A percentile compares a stretch with the other conserved stretches of the same genome.
These are phyloP conservation scores for Xylaria sp. DNA, from an alignment of 2,329 filamentous ascomycete species.

Conservation along the genomic window DNA sequence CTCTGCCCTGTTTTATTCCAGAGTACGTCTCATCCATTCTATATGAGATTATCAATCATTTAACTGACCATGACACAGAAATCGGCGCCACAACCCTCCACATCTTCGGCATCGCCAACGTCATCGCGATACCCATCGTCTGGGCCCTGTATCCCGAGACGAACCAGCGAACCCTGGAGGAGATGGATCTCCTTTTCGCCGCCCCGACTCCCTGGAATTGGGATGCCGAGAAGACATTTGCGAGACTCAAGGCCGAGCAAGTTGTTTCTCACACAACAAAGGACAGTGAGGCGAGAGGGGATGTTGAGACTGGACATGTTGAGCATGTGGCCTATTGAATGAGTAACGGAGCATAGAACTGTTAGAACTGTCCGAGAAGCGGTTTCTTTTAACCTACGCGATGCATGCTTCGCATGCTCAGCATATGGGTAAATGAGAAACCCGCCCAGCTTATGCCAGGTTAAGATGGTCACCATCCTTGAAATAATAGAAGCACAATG, in stretches of 20 bases:
- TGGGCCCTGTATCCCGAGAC: constrained; percentile 72
- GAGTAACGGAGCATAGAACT: not conserved
- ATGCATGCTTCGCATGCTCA: too few relatives aligned
- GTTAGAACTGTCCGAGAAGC: not conserved
- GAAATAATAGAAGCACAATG: too few relatives aligned
- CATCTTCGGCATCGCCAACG: constrained; percentile 65
- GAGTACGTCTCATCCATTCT: constrained; percentile 18
- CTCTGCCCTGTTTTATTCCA: constrained; percentile 29
- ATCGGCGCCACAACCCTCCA: constrained; percentile 68
- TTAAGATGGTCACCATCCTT: too few relatives aligned
- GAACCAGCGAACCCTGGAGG: constrained; percentile 67
- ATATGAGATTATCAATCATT: not conserved
- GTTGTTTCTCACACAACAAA: constrained; percentile 30
- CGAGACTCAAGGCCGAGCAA: constrained; percentile 54
- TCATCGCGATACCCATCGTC: constrained; percentile 61
- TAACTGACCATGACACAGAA: constrained; percentile 22
- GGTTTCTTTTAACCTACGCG: not conserved
- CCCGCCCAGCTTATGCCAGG: too few relatives aligned
- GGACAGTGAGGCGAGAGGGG: constrained; percentile 25
- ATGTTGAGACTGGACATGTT: constrained; percentile 12
- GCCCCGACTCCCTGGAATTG: constrained; percentile 62
- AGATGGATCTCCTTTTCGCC: constrained; percentile 69
- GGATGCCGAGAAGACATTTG: constrained; percentile 63
- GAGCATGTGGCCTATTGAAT: not conserved
- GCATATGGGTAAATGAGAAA: too few relatives aligned